Percentiles rank a stretch among this genome's conserved stretches.
Evolutionary conservation across 2,329 filamentous ascomycete species (phyloP).

Genomic region (Colletotrichum sp.): DNA sequence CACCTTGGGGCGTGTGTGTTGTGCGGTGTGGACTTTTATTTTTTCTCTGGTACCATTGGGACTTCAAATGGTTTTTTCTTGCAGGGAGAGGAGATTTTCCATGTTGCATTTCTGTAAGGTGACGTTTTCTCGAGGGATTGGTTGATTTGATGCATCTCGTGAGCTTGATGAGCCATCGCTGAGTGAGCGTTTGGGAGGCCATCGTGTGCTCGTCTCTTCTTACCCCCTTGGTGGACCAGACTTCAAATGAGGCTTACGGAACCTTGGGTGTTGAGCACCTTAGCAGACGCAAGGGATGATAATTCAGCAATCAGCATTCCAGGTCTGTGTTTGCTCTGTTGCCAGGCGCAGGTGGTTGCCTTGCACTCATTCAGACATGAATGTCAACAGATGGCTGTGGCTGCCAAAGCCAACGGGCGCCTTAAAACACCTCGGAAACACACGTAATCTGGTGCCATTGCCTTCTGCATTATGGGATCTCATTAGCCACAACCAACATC

Average conservation of each 20-base stretch:
- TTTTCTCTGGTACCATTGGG: neutral
- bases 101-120: neutral
- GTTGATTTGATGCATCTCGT: neutral
- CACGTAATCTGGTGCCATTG: neutral
- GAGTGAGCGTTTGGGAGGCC: neutral
- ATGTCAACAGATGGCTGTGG: neutral
- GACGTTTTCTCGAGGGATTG: neutral
- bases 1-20: neutral
- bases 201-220: neutral
- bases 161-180: neutral
- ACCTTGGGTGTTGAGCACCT: neutral
- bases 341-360: neutral
- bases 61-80: neutral
- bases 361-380: neutral
- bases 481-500: neutral
- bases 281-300: conserved; percentile 10
- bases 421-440: neutral
- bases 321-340: neutral
- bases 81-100: neutral
- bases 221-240: neutral
- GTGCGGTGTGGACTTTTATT: conserved; percentile 5
- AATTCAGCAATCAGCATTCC: neutral
- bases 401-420: neutral
- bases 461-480: neutral
- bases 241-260: conserved; percentile 4